Base-by-base conservation (phyloP, 495 filamentous ascomycete genomes). In the Penicillium bovifimosum region DNA sequence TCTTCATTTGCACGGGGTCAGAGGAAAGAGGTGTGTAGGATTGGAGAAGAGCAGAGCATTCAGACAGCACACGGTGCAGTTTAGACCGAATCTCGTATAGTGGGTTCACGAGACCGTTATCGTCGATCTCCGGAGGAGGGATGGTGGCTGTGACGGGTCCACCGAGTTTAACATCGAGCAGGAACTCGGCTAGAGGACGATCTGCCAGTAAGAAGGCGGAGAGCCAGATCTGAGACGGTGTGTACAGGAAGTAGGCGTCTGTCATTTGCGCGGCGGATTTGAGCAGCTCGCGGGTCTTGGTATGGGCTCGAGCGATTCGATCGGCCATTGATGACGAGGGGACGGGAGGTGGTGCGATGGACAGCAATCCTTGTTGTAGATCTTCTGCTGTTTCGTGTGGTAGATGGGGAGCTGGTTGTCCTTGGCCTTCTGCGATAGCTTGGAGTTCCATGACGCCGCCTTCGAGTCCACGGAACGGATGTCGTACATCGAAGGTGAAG, bases 221-320 rank as follows among this genome's bases (percentile, higher is more conserved):
- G 16, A 96, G 76, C 85, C 89, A 91, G 64, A 96, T 93, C 67
- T 98, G 93, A 11, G 87, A 86, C 0, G 93, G 95, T 3, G 95
- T 95, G 70, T 88, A 97, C 61, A 96, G 85, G 74, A 97, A 96
- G 71, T 96, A 96, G 17, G 80, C 90, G 62, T 98, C 93, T 24
- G 92, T 92, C 56, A 96, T 79, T 36, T 93, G 72, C 1, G 90
- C 88, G 42, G 87, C 84, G 38, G 80, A 83, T 54, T 90, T 90
- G 31, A 96, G 78, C 34, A 87, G 75, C 3, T 85, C 79, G 38
- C 85, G 81, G 5, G 91, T 87, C 50, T 74, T 80, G 29, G 67
- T 72, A 61, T 96, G 90, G 2, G 89, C 90, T 7, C 72, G 68
- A 26, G 75, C 74, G 47, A 95, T 80, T 10, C 90, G 67, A 36